Evolutionary conservation across 495 filamentous ascomycete genomes (phyloP).

Genomic region (Filosporella fistucella): DNA sequence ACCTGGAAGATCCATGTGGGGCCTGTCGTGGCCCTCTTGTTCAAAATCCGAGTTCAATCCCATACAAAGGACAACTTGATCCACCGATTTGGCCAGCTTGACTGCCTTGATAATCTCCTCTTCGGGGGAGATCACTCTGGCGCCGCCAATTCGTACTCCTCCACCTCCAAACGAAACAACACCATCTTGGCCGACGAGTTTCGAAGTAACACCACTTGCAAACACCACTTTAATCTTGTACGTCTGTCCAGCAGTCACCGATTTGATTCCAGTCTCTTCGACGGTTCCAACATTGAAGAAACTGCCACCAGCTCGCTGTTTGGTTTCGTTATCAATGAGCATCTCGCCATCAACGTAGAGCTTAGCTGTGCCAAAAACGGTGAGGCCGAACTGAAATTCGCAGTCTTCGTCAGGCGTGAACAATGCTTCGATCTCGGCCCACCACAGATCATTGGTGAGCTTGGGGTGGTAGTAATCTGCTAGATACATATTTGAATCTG

Average conservation of each 20-base stretch:
- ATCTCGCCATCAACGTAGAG: constrained; percentile 61
- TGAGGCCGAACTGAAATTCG: constrained; percentile 52
- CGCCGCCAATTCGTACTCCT: constrained; percentile 58
- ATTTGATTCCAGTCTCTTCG: constrained; percentile 51
- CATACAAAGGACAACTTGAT: constrained; percentile 62
- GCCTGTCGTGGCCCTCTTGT: constrained; percentile 66
- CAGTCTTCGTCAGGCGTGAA: constrained; percentile 49
- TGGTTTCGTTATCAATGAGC: constrained; percentile 60
- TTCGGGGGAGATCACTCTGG: constrained; percentile 46
- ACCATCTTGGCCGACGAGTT: constrained; percentile 41
- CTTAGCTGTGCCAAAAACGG: constrained; percentile 60
- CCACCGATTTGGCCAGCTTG: constrained; percentile 51
- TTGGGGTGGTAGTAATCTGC: constrained; percentile 59
- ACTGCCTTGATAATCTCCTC: constrained; percentile 58
- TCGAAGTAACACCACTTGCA: constrained; percentile 59
- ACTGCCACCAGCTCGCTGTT: constrained; percentile 51
- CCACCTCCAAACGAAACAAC: constrained; percentile 53
- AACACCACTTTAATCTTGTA: constrained; percentile 59
- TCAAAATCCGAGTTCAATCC: constrained; percentile 69
- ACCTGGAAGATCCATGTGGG: constrained; percentile 62
- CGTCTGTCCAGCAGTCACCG: constrained; percentile 49
- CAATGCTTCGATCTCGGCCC: constrained; percentile 54
- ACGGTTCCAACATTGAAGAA: constrained; percentile 57
- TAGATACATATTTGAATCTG: constrained; percentile 48
- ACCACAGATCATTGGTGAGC: constrained; percentile 49